Base-by-base conservation (phyloP, 345 rosid species). In the Lepidium sativum region DNA sequence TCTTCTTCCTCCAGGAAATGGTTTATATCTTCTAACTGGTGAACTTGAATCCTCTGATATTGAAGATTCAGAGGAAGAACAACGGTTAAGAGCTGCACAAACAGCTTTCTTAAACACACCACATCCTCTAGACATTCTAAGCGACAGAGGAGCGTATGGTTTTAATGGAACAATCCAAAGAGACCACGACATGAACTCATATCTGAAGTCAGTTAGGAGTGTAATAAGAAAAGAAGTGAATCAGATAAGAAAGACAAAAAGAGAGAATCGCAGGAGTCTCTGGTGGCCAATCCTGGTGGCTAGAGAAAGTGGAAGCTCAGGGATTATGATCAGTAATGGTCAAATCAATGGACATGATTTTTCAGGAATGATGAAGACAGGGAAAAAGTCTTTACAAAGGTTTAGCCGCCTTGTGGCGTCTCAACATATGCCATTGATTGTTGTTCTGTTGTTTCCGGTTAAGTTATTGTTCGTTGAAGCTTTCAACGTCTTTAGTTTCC, bases 121-220 rank as follows among this genome's bases (percentile, higher is more conserved):
- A 5, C 97, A 90, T 69, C 97, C 97, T 9, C 88, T 87, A 0
- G 97, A 90, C 65, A 87, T 87, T 70, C 78, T 90, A 4, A 77
- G 92, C 9, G 97, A 90, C 47, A 76, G 92, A 25, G 60, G 83
- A 0, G 90, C 97, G 10, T 90, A 90, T 51, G 97, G 95, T 35
- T 81, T 92, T 0, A 83, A 70, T 31, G 97, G 97, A 65, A 76
- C 83, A 51, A 87, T 90, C 42, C 82, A 80, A 16, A 81, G 95
- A 65, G 97, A 90, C 78, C 97, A 90, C 3, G 92, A 90, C 75
- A 81, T 90, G 84, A 82, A 75, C 61, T 87, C 92, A 1, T 90
- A 90, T 58, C 63, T 85, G 54, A 84, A 71, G 69, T 78, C 85
- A 9, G 83, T 90, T 21, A 74, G 84, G 47, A 52, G 69, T 38